Base-by-base conservation (phyloP, 495 filamentous ascomycete species). In the Cudoniella acicularis region DNA sequence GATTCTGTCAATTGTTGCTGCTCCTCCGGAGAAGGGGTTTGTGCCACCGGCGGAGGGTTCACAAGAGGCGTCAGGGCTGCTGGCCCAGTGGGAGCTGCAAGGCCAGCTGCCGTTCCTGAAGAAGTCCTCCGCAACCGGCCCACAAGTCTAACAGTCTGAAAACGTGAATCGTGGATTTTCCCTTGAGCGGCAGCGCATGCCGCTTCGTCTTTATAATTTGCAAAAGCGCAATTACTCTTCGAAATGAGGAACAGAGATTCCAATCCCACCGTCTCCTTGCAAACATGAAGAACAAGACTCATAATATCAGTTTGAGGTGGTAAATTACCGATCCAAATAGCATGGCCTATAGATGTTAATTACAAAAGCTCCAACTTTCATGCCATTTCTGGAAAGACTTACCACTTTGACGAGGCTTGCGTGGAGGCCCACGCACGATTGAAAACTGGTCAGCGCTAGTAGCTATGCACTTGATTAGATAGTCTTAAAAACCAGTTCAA, bases 161-260 rank as follows among this genome's bases (percentile, higher is more conserved):
- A 97, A 55, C 87, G 84, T 1, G 91, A 96, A 64, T 97, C 92
- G 67, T 98, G 91, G 49, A 98, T 91, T 57, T 90, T 85, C 18
- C 79, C 78, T 77, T 96, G 84, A 1, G 94, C 94, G 2, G 85
- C 83, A 21, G 80, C 73, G 67, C 91, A 96, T 18, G 87, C 83
- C 11, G 72, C 75, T 61, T 96, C 94, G 45, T 89, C 89, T 60
- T 85, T 87, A 67, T 96, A 98, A 67, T 98, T 98, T 66, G 96
- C 90, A 77, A 98, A 98, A 0, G 92, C 94, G 67, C 94, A 98
- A 66, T 96, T 97, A 71, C 91, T 97, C 70, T 96, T 98, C 2
- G 94, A 94, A 24, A 98, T 98, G 22, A 97, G 76, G 62, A 96
- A 96, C 21, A 98, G 80, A 42, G 91, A 96, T 70, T 96, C 89